These are phyloP conservation scores for Trametes maxima DNA, from an alignment of 768 basidiomycete species.

Conservation along the genomic window DNA sequence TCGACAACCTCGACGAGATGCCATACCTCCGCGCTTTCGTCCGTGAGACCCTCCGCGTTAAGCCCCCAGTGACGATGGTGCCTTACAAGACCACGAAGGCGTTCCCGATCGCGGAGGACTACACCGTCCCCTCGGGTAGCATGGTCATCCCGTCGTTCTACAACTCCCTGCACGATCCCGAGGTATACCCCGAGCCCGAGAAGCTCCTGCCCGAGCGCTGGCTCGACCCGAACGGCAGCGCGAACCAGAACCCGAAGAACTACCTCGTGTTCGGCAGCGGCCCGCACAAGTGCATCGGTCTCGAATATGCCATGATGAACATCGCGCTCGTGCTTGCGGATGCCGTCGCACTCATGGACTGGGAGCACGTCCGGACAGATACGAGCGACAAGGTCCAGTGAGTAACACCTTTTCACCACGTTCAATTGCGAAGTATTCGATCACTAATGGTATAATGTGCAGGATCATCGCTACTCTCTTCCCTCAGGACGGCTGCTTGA, in stretches of 20 bases:
- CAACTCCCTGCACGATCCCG: conserved; percentile 89
- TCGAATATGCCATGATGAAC: conserved; percentile 93
- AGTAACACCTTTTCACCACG: conserved; percentile 37
- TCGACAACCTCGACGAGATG: conserved; percentile 93
- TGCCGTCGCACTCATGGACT: conserved; percentile 80
- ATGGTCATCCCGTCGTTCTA: conserved; percentile 97
- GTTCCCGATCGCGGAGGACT: conserved; percentile 91
- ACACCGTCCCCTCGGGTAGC: conserved; percentile 87
- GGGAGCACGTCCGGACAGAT: conserved; percentile 84
- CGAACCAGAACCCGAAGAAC: conserved; percentile 87
- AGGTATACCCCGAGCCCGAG: conserved; percentile 87
- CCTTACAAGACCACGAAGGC: conserved; percentile 90
- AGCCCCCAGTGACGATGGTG: conserved; percentile 98
- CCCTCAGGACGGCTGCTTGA: conserved; percentile 87
- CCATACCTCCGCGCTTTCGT: conserved; percentile 89
- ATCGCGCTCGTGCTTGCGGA: conserved; percentile 83
- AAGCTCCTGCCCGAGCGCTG: conserved; percentile 86
- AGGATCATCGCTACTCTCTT: conserved; percentile 97
- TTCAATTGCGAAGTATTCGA: background rate
- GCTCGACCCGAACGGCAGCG: conserved; percentile 79
- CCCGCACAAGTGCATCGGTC: conserved; percentile 89
- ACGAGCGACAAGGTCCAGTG: conserved; percentile 81
- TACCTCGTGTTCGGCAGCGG: conserved; percentile 96
- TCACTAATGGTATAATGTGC: background rate
- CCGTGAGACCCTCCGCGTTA: conserved; percentile 89